These are phyloP conservation scores for Bipolaris zeicola DNA, from an alignment of 2,329 filamentous ascomycete genomes.

Conservation along the genomic window DNA sequence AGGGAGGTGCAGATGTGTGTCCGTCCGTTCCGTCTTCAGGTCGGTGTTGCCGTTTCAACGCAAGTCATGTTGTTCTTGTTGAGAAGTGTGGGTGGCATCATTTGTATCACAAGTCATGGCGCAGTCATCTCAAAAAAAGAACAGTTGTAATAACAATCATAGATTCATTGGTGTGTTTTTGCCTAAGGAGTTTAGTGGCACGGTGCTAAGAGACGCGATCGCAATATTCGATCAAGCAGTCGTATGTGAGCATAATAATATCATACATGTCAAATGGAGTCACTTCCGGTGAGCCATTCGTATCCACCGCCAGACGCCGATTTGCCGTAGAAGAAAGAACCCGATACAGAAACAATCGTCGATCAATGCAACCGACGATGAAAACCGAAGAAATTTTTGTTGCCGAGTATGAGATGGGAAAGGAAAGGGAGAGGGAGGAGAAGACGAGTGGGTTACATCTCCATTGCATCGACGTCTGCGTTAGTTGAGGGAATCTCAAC, in stretches of 20 bases:
- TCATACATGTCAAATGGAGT: slow-evolving; percentile 37
- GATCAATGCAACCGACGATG: slow-evolving; percentile 29
- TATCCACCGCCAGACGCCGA: slow-evolving; percentile 43
- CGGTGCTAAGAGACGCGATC: slow-evolving; percentile 40
- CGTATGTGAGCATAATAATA: slow-evolving; percentile 39
- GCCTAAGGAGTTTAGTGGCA: slow-evolving; percentile 32
- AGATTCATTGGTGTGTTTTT: slow-evolving; percentile 34
- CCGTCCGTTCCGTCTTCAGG: neutral
- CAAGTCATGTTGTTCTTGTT: neutral
- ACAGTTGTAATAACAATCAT: slow-evolving; percentile 10
- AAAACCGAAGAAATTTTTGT: slow-evolving; percentile 28
- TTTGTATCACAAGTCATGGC: neutral
- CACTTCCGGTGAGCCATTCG: slow-evolving; percentile 36
- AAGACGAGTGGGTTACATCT: slow-evolving; percentile 35
- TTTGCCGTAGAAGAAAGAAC: slow-evolving; percentile 31
- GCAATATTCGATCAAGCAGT: slow-evolving; percentile 43
- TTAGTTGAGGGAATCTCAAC: slow-evolving; percentile 25
- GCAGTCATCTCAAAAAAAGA: neutral
- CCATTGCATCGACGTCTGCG: slow-evolving; percentile 42
- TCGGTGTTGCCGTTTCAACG: neutral
- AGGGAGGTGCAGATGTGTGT: neutral
- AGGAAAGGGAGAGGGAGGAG: slow-evolving; percentile 24
- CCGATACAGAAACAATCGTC: slow-evolving; percentile 31
- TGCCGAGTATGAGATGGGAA: slow-evolving; percentile 25
- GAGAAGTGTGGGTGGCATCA: neutral